These are phyloP conservation scores for Cruciata laevipes DNA, from an alignment of 257 asterid species.

Conservation along the genomic window DNA sequence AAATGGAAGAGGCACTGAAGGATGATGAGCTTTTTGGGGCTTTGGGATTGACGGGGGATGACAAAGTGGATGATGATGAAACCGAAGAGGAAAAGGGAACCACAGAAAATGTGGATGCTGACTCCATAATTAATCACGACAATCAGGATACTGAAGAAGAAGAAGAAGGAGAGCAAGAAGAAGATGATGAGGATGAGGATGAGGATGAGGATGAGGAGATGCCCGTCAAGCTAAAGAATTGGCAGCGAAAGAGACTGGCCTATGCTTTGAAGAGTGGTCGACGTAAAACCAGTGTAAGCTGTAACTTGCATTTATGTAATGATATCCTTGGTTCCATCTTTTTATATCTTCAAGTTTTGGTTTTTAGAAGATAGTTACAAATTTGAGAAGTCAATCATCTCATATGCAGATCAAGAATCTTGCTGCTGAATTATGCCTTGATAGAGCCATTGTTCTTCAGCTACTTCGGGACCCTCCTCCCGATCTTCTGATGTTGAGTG, in stretches of 20 bases:
- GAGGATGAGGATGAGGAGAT: slow-evolving; percentile 29
- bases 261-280: slow-evolving; percentile 82
- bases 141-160: slow-evolving; percentile 30
- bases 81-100: slow-evolving; percentile 31
- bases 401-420: slow-evolving; percentile 72
- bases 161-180: not conserved
- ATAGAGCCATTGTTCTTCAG: slow-evolving; percentile 69
- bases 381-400: not conserved
- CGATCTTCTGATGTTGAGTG: slow-evolving; percentile 72
- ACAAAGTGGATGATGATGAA: slow-evolving; percentile 19
- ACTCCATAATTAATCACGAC: slow-evolving; percentile 15
- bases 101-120: slow-evolving; percentile 21
- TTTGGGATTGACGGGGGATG: slow-evolving; percentile 30
- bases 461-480: slow-evolving; percentile 91
- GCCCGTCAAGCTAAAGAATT: slow-evolving; percentile 50
- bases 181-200: slow-evolving; percentile 18
- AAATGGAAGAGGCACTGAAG: slow-evolving; percentile 74
- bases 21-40: slow-evolving; percentile 69
- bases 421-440: slow-evolving; percentile 82
- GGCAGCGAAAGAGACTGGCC: slow-evolving; percentile 85
- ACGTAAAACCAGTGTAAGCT: slow-evolving; percentile 81
- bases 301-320: slow-evolving; percentile 1
- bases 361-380: not conserved
- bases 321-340: not conserved
- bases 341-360: not conserved